Evolutionary conservation across 495 filamentous ascomycete species (phyloP).

Genomic region (Xylaria telfairii): DNA sequence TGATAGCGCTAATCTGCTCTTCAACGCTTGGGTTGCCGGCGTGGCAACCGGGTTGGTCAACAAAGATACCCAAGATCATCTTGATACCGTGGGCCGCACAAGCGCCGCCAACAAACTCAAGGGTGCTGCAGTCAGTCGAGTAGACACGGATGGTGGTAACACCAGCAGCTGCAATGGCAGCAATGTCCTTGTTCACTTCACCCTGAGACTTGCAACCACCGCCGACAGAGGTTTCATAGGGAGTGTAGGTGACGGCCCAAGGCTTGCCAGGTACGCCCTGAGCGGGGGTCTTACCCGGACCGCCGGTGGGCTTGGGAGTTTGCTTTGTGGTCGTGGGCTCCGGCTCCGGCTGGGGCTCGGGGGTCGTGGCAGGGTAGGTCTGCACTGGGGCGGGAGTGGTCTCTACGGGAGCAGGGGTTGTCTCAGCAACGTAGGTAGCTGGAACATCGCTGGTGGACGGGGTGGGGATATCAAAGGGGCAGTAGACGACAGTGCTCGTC

Average conservation of each 20-base stretch:
- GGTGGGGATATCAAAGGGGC: constrained; percentile 65
- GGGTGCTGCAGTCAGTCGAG: constrained; percentile 86
- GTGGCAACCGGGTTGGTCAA: constrained; percentile 65
- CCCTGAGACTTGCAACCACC: constrained; percentile 70
- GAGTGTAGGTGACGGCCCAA: constrained; percentile 94
- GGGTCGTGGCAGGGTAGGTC: constrained; percentile 22
- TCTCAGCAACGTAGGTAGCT: constrained; percentile 27
- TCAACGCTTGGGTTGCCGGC: constrained; percentile 57
- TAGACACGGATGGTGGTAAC: constrained; percentile 88
- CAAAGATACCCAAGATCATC: constrained; percentile 86
- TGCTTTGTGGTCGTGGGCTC: constrained; percentile 29
- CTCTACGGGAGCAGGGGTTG: not conserved
- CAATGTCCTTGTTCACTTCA: constrained; percentile 70
- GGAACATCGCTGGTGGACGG: constrained; percentile 37
- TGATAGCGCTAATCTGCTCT: constrained; percentile 74
- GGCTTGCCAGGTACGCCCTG: constrained; percentile 55
- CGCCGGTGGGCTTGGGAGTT: constrained; percentile 32
- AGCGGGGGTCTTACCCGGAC: constrained; percentile 4
- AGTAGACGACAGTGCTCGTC: constrained; percentile 72
- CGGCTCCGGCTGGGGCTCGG: constrained; percentile 26
- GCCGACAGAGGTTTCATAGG: constrained; percentile 61
- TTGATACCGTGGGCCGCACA: constrained; percentile 67
- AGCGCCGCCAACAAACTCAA: constrained; percentile 73
- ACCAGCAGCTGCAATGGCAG: constrained; percentile 70
- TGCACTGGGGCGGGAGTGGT: constrained; percentile 31